Evolutionary conservation across 768 basidiomycete genomes (phyloP).

Genomic region (Cantharellus anzutake): DNA sequence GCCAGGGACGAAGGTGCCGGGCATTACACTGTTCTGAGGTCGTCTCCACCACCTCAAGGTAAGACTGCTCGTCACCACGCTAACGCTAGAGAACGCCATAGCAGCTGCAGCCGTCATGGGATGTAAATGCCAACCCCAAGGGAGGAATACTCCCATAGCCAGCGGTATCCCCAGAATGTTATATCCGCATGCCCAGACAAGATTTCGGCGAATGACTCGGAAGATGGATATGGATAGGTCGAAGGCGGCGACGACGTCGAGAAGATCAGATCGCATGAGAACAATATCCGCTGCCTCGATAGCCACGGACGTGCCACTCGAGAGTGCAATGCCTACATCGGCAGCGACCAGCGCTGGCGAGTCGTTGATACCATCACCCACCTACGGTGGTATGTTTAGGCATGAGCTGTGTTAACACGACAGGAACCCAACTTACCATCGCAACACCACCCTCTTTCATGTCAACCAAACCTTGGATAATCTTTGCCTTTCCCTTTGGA

Average conservation of each 20-base stretch:
- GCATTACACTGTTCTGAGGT: constrained; percentile 51
- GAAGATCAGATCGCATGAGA: constrained; percentile 88
- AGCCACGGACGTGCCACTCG: constrained; percentile 90
- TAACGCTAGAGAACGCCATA: constrained; percentile 96
- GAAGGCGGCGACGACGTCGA: constrained; percentile 94
- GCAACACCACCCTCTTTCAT: constrained; percentile 57
- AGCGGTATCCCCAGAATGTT: constrained; percentile 87
- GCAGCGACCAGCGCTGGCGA: constrained; percentile 93
- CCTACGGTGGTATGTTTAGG: constrained; percentile 25
- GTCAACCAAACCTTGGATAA: constrained; percentile 64
- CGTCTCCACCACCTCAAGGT: constrained; percentile 71
- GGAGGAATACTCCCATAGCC: constrained; percentile 93
- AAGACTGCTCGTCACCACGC: constrained; percentile 81
- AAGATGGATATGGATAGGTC: constrained; percentile 82
- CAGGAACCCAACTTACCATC: constrained; percentile 41
- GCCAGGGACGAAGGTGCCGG: constrained; percentile 25
- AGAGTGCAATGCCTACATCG: constrained; percentile 90
- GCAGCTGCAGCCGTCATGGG: constrained; percentile 98
- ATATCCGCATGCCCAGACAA: constrained; percentile 92
- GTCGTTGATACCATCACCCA: constrained; percentile 98
- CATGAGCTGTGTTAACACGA: not conserved
- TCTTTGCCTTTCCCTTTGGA: constrained; percentile 84
- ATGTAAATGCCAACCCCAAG: constrained; percentile 80
- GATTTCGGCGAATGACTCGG: constrained; percentile 74
- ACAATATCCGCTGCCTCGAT: constrained; percentile 98